A percentile compares a stretch with the other conserved stretches of the same genome.
Conservation (phyloP, 176 grass and related monocot genomes). For the Leersia perrieri region DNA sequence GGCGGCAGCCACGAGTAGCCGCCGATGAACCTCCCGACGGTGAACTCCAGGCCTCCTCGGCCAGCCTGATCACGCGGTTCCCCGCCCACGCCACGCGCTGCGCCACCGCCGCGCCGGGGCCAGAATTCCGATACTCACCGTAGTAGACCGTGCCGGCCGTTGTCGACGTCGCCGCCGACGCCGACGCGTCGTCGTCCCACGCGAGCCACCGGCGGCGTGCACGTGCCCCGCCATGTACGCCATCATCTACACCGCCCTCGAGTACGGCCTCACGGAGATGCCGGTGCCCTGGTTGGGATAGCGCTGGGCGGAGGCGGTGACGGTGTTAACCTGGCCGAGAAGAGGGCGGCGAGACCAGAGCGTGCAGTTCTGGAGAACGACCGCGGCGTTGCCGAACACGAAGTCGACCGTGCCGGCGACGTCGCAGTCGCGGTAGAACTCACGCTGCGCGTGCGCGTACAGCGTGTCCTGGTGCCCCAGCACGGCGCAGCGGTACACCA, state of each 20-base stretch:
- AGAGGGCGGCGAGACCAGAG: conserved; percentile 52
- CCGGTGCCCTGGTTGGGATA: conserved; percentile 76
- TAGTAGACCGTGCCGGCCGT: conserved; percentile 61
- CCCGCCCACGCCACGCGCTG: conserved; percentile 50
- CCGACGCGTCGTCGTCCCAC: conserved; percentile 57
- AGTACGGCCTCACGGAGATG: conserved; percentile 63
- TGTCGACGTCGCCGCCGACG: too few relatives aligned
- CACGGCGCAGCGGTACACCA: conserved; percentile 59
- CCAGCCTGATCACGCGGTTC: conserved; percentile 44
- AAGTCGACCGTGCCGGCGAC: conserved; percentile 68
- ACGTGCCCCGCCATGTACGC: conserved; percentile 59
- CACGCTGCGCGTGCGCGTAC: conserved; percentile 61
- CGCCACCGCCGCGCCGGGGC: conserved; percentile 45
- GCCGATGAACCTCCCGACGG: conserved; percentile 47
- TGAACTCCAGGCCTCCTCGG: conserved; percentile 62
- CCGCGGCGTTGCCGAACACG: conserved; percentile 70
- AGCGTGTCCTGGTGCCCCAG: conserved; percentile 64
- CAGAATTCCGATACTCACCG: conserved; percentile 69
- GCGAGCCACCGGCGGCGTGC: conserved; percentile 57
- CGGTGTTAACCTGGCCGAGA: conserved; percentile 57
- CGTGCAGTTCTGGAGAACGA: conserved; percentile 78
- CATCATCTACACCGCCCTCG: conserved; percentile 53
- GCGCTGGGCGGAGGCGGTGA: conserved; percentile 51
- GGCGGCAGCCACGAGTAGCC: conserved; percentile 56
- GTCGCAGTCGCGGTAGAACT: conserved; percentile 68